Base-by-base conservation (phyloP, 768 basidiomycete species). In the Pulveroboletus sp. region DNA sequence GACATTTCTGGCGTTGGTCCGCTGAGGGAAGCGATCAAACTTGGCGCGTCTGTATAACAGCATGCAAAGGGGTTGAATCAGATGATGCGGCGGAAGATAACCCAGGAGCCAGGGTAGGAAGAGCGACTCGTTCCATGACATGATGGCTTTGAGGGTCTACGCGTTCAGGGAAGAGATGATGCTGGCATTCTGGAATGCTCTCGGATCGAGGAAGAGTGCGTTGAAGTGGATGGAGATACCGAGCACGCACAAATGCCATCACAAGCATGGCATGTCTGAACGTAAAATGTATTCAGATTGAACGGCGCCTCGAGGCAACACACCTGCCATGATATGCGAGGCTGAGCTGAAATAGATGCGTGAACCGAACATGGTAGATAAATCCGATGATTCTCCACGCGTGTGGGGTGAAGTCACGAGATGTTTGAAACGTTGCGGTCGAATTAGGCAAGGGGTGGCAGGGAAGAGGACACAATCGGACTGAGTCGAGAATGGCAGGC, bases 381-480 rank as follows among this genome's bases (percentile, higher is more conserved):
- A 13, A 59, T 52, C 54, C 9, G 27, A 29, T 54, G 62, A 65
- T 65, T 53, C 66, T 64, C 61, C 55, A 50, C 64, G 47, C 56
- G 41, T 53, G 60, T 53, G 66, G 63, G 60, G 66, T 50, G 52
- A 24, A 43, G 57, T 56, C 60, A 65, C 47, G 59, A 45, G 56
- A 47, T 0, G 36, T 29, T 47, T 13, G 43, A 50, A 60, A 43
- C 16, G 56, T 40, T 35, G 47, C 43, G 20, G 47, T 64, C 51
- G 32, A 40, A 45, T 57, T 41, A 43, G 45, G 63, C 33, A 60
- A 60, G 46, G 42, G 27, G 33, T 38, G 25, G 49, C 34, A 40
- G 9, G 43, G 40, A 49, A 33, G 36, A 50, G 50, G 32, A 29
- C 20, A 45, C 13, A 41, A 35, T 40, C 29, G 46, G 45, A 44